These are phyloP conservation scores for Cystoisospora suis DNA, from an alignment of 169 alveolate genomes.

Conservation along the genomic window DNA sequence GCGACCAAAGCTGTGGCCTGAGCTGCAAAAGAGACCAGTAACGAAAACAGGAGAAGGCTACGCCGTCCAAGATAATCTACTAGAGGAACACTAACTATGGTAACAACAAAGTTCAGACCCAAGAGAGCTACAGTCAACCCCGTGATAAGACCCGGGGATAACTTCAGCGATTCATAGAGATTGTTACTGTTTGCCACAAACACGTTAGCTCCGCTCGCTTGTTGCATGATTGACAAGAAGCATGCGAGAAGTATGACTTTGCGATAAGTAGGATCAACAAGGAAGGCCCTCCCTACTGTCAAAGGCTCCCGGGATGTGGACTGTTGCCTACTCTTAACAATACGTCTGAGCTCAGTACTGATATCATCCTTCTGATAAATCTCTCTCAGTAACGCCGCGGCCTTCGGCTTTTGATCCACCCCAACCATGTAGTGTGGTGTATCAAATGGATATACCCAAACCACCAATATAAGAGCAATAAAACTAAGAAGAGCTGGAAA, in stretches of 20 bases:
- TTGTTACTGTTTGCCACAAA: conserved; percentile 82
- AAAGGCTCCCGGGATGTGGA: conserved; percentile 26
- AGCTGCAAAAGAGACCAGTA: conserved; percentile 69
- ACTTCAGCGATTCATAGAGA: conserved; percentile 70
- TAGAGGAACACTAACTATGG: conserved; percentile 73
- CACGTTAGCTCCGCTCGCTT: conserved; percentile 83
- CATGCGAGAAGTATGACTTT: conserved; percentile 75
- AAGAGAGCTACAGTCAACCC: conserved; percentile 71
- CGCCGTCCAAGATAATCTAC: conserved; percentile 83
- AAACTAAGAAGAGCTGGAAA: conserved; percentile 34
- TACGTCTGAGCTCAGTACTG: conserved; percentile 29
- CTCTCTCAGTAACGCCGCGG: conserved; percentile 53
- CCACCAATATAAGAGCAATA: conserved; percentile 2
- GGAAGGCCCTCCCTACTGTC: conserved; percentile 56
- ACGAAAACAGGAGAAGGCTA: conserved; percentile 72
- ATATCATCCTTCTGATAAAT: conserved; percentile 46
- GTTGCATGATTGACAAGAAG: conserved; percentile 81
- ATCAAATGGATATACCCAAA: conserved; percentile 55
- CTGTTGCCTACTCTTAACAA: conserved; percentile 28
- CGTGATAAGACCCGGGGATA: conserved; percentile 59
- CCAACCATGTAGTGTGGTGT: conserved; percentile 67
- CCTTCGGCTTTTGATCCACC: conserved; percentile 46
- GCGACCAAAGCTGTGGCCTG: conserved; percentile 46
- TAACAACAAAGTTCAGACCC: conserved; percentile 73
- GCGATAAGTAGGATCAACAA: conserved; percentile 68